A percentile compares a stretch with the other conserved stretches of the same genome.
Evolutionary conservation across 192 early-diverging fungal species (phyloP).

Genomic region (Umbelopsis isabellina): DNA sequence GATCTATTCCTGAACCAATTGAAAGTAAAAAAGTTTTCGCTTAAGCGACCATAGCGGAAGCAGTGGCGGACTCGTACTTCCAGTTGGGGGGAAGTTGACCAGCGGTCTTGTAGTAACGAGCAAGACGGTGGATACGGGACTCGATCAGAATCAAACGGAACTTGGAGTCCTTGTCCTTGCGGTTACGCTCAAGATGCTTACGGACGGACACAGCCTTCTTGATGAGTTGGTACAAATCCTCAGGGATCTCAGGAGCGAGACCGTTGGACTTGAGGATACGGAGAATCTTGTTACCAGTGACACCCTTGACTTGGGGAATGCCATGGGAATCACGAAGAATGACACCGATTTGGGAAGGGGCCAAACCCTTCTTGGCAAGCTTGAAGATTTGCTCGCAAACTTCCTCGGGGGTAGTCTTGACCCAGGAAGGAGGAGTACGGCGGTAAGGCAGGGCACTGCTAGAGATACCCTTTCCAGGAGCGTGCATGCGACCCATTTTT

Average conservation of each 20-base stretch:
- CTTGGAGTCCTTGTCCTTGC: constrained; percentile 97
- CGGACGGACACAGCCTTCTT: constrained; percentile 98
- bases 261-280: constrained; percentile 38
- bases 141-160: constrained; percentile 94
- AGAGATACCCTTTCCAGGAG: constrained; percentile 93
- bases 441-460: constrained; percentile 89
- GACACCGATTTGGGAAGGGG: constrained; percentile 98
- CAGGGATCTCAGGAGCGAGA: constrained; percentile 92
- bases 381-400: constrained; percentile 99
- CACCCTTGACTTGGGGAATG: constrained; percentile 98
- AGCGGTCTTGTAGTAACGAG: constrained; percentile 96
- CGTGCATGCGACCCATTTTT: constrained; percentile 59
- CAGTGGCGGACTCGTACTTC: constrained; percentile 72
- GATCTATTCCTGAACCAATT: neutral
- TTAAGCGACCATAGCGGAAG: constrained; percentile 35
- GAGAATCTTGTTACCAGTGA: constrained; percentile 91
- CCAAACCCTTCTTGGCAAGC: constrained; percentile 98
- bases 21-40: neutral
- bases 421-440: constrained; percentile 94
- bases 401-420: constrained; percentile 96
- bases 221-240: constrained; percentile 98
- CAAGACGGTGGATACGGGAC: constrained; percentile 94
- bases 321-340: constrained; percentile 96
- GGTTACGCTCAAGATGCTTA: constrained; percentile 97
- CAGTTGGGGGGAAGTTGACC: constrained; percentile 96